Evolutionary conservation across 306 rosid species (phyloP), one percentile per base, ranked within the genome.

Genomic region (Boehmeria nivea): DNA sequence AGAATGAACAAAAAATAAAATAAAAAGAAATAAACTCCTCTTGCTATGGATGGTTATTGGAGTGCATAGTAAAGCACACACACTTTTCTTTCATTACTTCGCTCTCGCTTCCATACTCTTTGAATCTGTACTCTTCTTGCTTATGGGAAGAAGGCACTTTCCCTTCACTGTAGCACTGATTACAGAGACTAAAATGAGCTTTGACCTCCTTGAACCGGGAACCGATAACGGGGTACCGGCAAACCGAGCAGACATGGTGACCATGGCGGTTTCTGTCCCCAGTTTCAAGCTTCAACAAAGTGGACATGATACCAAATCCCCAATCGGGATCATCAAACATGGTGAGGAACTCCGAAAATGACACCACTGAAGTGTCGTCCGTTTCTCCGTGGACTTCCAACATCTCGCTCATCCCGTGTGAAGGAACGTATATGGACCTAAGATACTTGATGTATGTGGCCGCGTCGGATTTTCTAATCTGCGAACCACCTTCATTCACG

Each of bases 181-280:
- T 87, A 71, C 99, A 93, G 72, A 93, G 67, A 72, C 78, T 93
- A 67, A 93, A 93, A 72, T 87, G 93, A 63, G 77, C 75, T 66
- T 83, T 93, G 42, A 59, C 48, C 79, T 93, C 99, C 84, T 93
- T 87, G 67, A 87, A 93, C 14, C 96, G 85, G 19, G 95, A 85
- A 49, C 96, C 99, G 4, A 81, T 88, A 6, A 87, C 68, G 0
- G 96, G 99, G 60, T 93, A 93, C 55, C 89, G 88, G 71, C 99
- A 93, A 64, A 85, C 94, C 0, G 86, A 60, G 77, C 99, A 93
- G 27, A 81, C 78, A 3, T 80, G 72, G 61, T 66, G 70, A 19
- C 99, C 96, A 38, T 93, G 95, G 46, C 96, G 89, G 67, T 83
- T 87, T 63, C 96, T 81, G 59, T 93, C 99, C 51, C 96, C 95